Evolutionary conservation across 192 early-diverging fungal genomes (phyloP).

Genomic region (Entomortierella parvispora): DNA sequence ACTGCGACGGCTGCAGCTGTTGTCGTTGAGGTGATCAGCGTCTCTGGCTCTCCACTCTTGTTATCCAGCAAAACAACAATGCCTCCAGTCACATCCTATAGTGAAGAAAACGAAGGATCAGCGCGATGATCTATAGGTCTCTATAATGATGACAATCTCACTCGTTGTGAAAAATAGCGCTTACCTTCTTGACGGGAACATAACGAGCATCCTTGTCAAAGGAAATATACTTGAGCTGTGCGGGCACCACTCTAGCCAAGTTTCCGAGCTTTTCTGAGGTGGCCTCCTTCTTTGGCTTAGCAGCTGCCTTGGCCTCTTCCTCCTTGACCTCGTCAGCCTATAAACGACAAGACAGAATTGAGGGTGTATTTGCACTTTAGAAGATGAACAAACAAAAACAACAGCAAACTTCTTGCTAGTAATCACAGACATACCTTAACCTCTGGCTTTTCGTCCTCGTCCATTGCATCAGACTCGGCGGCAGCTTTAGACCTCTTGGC

Average conservation of each 20-base stretch:
- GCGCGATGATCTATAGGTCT: too few relatives aligned
- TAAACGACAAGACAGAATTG: conserved; percentile 32
- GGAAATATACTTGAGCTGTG: conserved; percentile 86
- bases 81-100: conserved; percentile 73
- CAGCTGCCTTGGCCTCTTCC: conserved; percentile 70
- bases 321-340: conserved; percentile 67
- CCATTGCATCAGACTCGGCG: conserved; percentile 43
- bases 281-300: conserved; percentile 80
- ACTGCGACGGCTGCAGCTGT: not conserved
- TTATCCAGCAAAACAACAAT: conserved; percentile 90
- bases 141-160: not conserved
- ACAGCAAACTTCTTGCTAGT: too few relatives aligned
- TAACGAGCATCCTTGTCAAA: conserved; percentile 90
- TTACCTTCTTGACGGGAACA: conserved; percentile 86
- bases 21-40: conserved; percentile 70
- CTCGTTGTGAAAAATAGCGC: not conserved
- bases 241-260: conserved; percentile 86
- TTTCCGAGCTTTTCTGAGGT: conserved; percentile 84
- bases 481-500: conserved; percentile 81
- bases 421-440: conserved; percentile 56
- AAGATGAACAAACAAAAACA: too few relatives aligned
- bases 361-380: too few relatives aligned
- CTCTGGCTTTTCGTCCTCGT: conserved; percentile 69
- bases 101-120: not conserved
- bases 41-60: conserved; percentile 80